A percentile compares a stretch with the other conserved stretches of the same genome.
Evolutionary conservation across 495 filamentous ascomycete species (phyloP).

Genomic region (Delitschia confertaspora): DNA sequence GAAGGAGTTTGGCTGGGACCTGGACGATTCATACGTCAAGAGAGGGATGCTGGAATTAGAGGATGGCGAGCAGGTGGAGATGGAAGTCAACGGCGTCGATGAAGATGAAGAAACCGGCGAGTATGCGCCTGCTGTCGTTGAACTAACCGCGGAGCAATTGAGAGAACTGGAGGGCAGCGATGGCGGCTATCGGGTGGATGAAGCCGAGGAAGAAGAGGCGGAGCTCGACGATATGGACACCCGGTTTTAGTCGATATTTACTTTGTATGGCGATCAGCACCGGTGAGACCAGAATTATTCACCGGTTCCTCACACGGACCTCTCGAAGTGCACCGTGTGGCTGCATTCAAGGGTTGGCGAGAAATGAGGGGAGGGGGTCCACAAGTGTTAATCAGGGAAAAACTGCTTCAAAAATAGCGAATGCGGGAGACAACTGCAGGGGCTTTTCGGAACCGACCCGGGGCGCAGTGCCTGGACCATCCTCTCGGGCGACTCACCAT

Average conservation of each 20-base stretch:
- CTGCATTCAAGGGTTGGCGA: no score
- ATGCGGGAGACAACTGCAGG: no score
- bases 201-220: constrained; percentile 27
- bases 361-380: no score
- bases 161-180: constrained; percentile 19
- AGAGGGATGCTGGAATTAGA: constrained; percentile 62
- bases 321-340: no score
- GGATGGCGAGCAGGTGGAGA: constrained; percentile 68
- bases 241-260: constrained; percentile 34
- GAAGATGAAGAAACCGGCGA: constrained; percentile 81
- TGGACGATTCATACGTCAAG: constrained; percentile 49
- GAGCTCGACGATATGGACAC: constrained; percentile 36
- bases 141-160: constrained; percentile 41
- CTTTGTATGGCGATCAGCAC: no score
- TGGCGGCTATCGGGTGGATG: background rate
- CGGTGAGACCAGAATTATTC: no score
- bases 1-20: constrained; percentile 55
- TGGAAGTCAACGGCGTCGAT: constrained; percentile 66
- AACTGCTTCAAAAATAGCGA: no score
- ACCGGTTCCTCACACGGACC: background rate
- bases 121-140: constrained; percentile 75
- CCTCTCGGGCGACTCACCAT: no score
- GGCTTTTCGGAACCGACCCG: no score
- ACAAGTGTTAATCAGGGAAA: no score
- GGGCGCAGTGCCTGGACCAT: no score